These are phyloP conservation scores for Euclidium syriacum DNA, from an alignment of 345 rosid species.

Conservation along the genomic window DNA sequence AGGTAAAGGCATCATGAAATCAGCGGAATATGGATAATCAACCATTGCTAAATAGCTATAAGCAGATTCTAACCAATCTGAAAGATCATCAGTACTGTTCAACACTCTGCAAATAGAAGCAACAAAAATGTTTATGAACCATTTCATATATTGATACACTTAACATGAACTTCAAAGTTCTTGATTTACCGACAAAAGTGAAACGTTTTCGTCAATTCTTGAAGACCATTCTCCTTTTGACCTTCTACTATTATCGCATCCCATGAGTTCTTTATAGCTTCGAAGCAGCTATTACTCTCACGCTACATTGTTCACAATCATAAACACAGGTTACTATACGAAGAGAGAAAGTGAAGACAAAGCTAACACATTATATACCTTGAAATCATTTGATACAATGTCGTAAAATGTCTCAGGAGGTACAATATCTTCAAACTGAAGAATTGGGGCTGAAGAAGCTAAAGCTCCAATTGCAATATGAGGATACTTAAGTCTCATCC, in stretches of 20 bases:
- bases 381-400: constrained; percentile 80
- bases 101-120: constrained; percentile 42
- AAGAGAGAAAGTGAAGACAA: not conserved
- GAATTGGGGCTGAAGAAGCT: constrained; percentile 93
- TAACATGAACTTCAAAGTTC: not conserved
- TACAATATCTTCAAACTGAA: constrained; percentile 85
- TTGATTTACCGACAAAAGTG: constrained; percentile 64
- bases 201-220: constrained; percentile 55
- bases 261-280: constrained; percentile 79
- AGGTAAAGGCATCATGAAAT: constrained; percentile 93
- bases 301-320: constrained; percentile 38
- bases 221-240: constrained; percentile 65
- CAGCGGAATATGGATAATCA: constrained; percentile 78
- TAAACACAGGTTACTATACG: not conserved
- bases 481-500: constrained; percentile 98
- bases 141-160: too few relatives aligned
- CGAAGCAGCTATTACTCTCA: constrained; percentile 81
- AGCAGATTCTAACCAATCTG: constrained; percentile 78
- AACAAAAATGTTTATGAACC: not conserved
- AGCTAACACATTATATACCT: constrained; percentile 32
- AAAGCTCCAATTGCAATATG: constrained; percentile 86
- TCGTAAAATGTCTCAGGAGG: constrained; percentile 80
- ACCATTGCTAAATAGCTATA: constrained; percentile 93
- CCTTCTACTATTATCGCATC: constrained; percentile 51
- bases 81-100: constrained; percentile 52